Evolutionary conservation across 2,329 filamentous ascomycete genomes (phyloP), one percentile per base, ranked within the genome.

Genomic region (Graphiopsis chlorocephala): DNA sequence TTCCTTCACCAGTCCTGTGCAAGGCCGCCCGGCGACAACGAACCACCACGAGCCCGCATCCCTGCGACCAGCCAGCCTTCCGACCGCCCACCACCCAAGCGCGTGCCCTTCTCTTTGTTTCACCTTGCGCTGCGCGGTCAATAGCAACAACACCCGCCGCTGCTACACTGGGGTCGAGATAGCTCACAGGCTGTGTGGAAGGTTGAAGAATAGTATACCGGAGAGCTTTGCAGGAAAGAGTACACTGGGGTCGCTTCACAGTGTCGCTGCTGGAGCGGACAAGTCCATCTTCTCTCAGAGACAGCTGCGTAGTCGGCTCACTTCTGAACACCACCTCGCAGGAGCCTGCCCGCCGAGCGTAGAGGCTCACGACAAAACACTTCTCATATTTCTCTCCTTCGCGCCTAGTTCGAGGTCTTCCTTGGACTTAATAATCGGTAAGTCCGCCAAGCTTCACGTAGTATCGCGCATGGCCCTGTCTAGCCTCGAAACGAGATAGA

Each of bases 81-180:
- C 60, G 47, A 55, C 38, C 38, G 38, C 38, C 38, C 38, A 20
- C 38, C 31, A 53, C 29, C n/a, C 48, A 45, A 55, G 60, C 60
- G 60, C 60, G 60, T 38, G 60, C 48, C 48, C 60, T 55, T 62
- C 48, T 55, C 60, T 62, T 62, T 62, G 60, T 62, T 62, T 62
- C 60, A 62, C 47, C 60, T 62, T 62, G 60, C 60, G 48, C 48
- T 62, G 60, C 48, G 60, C 60, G 48, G 15, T 62, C 60, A 55
- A 55, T 55, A 62, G 25, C 48, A 55, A 42, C 17, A 42, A 20
- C 38, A 53, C 45, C 35, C 20, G 17, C 28, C 59, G 47, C 45
- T 29, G 47, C 45, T 29, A 14, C 25, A 17, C 10, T 15, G 35
- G 25, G 57, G 38, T 28, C 33, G 28, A 26, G 38, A 29, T 38